Evolutionary conservation across 805 yeast genomes (phyloP), one percentile per base, ranked within the genome.

Genomic region (Lipomyces lipofer): DNA sequence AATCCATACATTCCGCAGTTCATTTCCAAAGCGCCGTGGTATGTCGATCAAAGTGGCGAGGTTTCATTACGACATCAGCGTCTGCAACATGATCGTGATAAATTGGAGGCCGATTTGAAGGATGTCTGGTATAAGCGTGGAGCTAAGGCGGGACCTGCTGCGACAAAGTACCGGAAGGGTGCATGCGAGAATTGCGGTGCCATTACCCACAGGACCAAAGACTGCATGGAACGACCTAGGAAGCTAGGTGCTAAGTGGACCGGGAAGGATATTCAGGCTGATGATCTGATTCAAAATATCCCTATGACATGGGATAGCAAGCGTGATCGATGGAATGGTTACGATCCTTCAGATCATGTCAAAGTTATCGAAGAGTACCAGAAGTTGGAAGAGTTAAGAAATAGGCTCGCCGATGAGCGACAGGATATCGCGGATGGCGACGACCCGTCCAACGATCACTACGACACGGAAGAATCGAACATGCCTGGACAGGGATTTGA

Each of bases 261-360:
- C 33, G 62, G 69, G 35, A 47, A 66, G 63, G 62, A 65, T 65
- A 55, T 68, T 15, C 54, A 58, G 38, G 65, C 66, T 1, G 69
- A 65, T 10, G 71, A 66, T 2, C 51, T 58, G 10, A 52, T 66
- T 3, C 63, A 64, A 33, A 59, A 60, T 4, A 62, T 64, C 10
- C 64, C 58, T 12, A 59, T 65, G 25, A 78, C 77, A 43, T 88
- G 83, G 77, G 95, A 86, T 63, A 78, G 83, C 9, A 85, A 84
- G 59, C 71, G 90, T 54, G 95, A 88, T 69, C 74, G 88, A 54
- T 88, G 94, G 95, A 85, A 79, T 65, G 95, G 95, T 0, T 86
- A 81, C 66, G 83, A 85, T 43, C 75, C 80, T 0, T 72, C 74
- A 9, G 88, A 85, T 49, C 87, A 86, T 73, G 78, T 76, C 45